phyloP scores from a whole-genome alignment of 768 basidiomycete genomes.

The Pulveroboletus sp. region DNA sequence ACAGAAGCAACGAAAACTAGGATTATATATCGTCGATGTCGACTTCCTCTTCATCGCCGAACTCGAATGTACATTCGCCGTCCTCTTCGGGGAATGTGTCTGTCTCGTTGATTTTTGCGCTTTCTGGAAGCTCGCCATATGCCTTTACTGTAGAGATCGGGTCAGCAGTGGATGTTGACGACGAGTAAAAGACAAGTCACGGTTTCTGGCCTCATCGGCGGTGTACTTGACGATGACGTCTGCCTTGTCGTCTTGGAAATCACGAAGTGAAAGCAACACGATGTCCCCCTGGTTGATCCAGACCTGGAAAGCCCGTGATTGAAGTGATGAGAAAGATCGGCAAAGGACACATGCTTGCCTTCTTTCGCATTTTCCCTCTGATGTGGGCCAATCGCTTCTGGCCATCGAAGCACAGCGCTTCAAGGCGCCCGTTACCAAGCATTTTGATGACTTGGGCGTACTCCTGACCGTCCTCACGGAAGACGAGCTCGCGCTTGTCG shows the following conservation, averaged over 20 bases:
- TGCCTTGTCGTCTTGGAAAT: slow-evolving; percentile 99
- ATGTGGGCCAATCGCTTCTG: slow-evolving; percentile 98
- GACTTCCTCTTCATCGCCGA: slow-evolving; percentile 82
- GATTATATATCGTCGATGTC: slow-evolving; percentile 85
- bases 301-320: slow-evolving; percentile 50
- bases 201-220: slow-evolving; percentile 85
- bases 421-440: slow-evolving; percentile 95
- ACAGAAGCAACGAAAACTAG: slow-evolving; percentile 11
- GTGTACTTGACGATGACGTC: slow-evolving; percentile 99
- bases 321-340: background rate
- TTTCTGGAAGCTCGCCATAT: slow-evolving; percentile 95
- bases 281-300: slow-evolving; percentile 99
- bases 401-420: slow-evolving; percentile 96
- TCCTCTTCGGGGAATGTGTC: slow-evolving; percentile 90
- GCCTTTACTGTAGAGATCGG: slow-evolving; percentile 66
- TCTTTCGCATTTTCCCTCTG: slow-evolving; percentile 98
- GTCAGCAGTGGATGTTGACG: slow-evolving; percentile 8
- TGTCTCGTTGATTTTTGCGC: slow-evolving; percentile 96
- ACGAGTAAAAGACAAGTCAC: slow-evolving; percentile 35
- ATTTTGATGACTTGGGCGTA: slow-evolving; percentile 99
- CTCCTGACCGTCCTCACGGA: slow-evolving; percentile 98
- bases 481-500: slow-evolving; percentile 97
- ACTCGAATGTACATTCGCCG: slow-evolving; percentile 86
- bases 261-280: slow-evolving; percentile 87
- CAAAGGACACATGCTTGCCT: slow-evolving; percentile 49